A percentile compares a stretch with the other conserved stretches of the same genome.
Evolutionary conservation across 2,329 filamentous ascomycete genomes (phyloP).

Genomic region (Metarhizium guizhouense): DNA sequence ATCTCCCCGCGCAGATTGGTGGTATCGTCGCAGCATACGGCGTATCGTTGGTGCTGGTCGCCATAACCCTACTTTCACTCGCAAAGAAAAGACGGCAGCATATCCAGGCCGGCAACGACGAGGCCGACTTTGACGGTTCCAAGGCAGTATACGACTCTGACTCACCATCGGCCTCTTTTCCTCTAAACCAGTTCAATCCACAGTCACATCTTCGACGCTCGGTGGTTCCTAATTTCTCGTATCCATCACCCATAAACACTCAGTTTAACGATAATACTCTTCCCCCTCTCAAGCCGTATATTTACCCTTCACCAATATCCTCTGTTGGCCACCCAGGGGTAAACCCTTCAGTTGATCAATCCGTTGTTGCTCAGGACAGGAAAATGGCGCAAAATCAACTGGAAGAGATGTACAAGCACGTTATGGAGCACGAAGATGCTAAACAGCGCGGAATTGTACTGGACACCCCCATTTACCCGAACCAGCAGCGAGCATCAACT

Average conservation of each 20-base stretch:
- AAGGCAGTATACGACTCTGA: constrained; percentile 15
- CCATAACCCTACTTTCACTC: constrained; percentile 54
- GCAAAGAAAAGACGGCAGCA: constrained; percentile 45
- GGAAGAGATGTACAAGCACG: constrained; percentile 83
- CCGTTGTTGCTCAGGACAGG: constrained; percentile 65
- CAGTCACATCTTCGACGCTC: background rate
- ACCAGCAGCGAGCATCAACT: constrained; percentile 16
- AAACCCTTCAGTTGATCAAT: constrained; percentile 66
- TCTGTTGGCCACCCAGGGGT: constrained; percentile 44
- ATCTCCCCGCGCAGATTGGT: constrained; percentile 73
- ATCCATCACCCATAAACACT: constrained; percentile 34
- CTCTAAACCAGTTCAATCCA: background rate
- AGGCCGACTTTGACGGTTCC: constrained; percentile 32
- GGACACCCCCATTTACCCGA: constrained; percentile 29
- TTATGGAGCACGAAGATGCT: constrained; percentile 78
- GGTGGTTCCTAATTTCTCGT: constrained; percentile 38
- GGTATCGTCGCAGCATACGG: constrained; percentile 80
- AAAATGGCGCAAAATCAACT: constrained; percentile 72
- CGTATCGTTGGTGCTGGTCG: constrained; percentile 64
- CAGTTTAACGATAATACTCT: constrained; percentile 14
- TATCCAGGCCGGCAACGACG: constrained; percentile 42
- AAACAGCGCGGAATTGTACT: constrained; percentile 47
- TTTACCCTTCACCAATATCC: constrained; percentile 37
- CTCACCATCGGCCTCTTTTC: constrained; percentile 9
- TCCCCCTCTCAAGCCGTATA: constrained; percentile 26